Conservation (phyloP, 352 stramenopile genomes). For the Phytophthora sp. region DNA sequence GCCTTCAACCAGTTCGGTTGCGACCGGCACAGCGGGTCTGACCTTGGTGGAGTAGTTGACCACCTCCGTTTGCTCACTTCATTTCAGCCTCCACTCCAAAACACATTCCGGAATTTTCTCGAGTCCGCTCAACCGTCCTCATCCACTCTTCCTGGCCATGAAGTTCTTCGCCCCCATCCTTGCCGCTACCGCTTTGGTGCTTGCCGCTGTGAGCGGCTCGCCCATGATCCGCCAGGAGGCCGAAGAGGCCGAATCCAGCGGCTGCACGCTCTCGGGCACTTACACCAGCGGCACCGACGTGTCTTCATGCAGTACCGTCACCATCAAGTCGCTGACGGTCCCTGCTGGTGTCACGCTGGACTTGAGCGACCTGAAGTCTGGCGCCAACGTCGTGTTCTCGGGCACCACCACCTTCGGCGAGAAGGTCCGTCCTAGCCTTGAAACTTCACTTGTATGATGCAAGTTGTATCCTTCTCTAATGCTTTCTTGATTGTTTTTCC, state of each 20-base stretch:
- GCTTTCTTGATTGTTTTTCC: not conserved
- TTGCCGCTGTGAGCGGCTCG: not conserved
- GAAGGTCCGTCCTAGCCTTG: constrained; percentile 4
- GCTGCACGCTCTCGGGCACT: constrained; percentile 35
- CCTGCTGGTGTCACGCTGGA: constrained; percentile 40
- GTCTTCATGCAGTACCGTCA: constrained; percentile 27
- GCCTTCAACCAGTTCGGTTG: not conserved
- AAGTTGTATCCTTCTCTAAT: not conserved
- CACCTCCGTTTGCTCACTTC: not conserved
- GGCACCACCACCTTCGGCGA: constrained; percentile 39
- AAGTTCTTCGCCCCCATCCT: constrained; percentile 17
- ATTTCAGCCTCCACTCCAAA: not conserved
- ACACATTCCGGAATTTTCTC: constrained; percentile 4
- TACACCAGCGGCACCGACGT: constrained; percentile 32
- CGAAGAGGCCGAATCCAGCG: constrained; percentile 10
- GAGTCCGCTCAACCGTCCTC: not conserved
- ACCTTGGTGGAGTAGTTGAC: not conserved
- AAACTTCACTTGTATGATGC: not conserved
- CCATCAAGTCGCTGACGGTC: constrained; percentile 32
- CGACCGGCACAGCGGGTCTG: too few species aligned
- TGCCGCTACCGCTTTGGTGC: not conserved
- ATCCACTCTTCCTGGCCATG: constrained; percentile 2
- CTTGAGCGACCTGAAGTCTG: constrained; percentile 28
- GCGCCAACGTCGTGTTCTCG: constrained; percentile 33
- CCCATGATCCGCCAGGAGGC: constrained; percentile 24